Base-by-base conservation (phyloP, 1,139 yeast species). In the Nakaseomyces kungkrabaensis region DNA sequence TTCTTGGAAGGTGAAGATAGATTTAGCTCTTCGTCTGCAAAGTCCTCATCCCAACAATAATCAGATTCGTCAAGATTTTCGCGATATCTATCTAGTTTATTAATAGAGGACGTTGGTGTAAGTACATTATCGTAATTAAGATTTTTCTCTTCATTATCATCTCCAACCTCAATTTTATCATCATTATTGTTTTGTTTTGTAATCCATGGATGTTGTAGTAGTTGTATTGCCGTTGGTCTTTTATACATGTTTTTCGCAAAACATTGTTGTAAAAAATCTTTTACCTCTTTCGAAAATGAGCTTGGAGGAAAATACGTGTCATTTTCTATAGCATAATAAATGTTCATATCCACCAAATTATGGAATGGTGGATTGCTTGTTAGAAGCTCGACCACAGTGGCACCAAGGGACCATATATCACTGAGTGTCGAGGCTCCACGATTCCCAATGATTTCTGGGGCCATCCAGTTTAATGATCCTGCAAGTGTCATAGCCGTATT, bases 381-480 rank as follows among this genome's bases (percentile, higher is more conserved):
- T 50, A 88, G 72, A 47, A 92, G 70, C 64, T 92, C 99, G 8
- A 90, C 80, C 4, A 90, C 78, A 0, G 97, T 92, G 17, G 97
- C 95, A 1, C 97, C 99, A 37, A 92, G 69, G n/a, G 96, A 86
- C 97, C 95, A 85, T 27, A 85, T 78, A 66, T 85, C 95, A 4
- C 96, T 86, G 0, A 95, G 86, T 0, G 95, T 81, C 40, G 95
- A 83, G 3, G 94, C 82, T 5, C 96, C 96, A 59, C 85, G 87
- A 56, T 89, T 82, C 17, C 85, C 82, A 43, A 92, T 88, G 33
- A 92, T 96, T 63, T 92, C 98, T 0, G 98, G 98, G 0, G 97
- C 98, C 99, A 94, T 94, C 99, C 99, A 94, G 66, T 92, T 92
- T 0, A 97, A 96, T 0, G 98, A 92, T 1, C 99, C 99, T 0